Evolutionary conservation across 257 asterid species (phyloP).

Genomic region (Fraxinus quadrangulata): DNA sequence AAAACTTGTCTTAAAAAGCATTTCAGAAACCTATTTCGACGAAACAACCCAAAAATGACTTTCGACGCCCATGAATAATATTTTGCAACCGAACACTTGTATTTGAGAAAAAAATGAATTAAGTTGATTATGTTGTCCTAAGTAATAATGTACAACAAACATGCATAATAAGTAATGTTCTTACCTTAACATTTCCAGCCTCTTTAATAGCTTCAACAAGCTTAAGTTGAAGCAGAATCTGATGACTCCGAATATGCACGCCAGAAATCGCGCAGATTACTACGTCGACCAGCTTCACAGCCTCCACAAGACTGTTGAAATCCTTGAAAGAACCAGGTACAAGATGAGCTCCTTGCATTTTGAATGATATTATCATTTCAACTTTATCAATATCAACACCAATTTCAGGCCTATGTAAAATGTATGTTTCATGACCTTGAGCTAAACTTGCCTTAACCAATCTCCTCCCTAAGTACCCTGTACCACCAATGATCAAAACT

Average conservation of each 20-base stretch:
- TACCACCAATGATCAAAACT: background rate
- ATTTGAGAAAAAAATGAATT: no score
- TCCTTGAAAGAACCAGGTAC: constrained; percentile 27
- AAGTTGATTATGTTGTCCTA: background rate
- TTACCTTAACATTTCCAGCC: constrained; percentile 37
- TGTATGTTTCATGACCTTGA: background rate
- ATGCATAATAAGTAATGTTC: background rate
- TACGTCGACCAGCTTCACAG: constrained; percentile 31
- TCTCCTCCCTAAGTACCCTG: background rate
- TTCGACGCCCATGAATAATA: no score
- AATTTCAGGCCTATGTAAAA: background rate
- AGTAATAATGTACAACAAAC: no score
- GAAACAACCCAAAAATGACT: no score
- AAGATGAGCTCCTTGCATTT: constrained; percentile 30
- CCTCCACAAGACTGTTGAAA: constrained; percentile 24
- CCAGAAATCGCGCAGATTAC: constrained; percentile 37
- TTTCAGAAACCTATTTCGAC: no score
- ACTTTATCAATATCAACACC: constrained; percentile 28
- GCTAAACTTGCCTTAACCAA: constrained; percentile 7
- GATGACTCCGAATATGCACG: constrained; percentile 31
- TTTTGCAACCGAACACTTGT: no score
- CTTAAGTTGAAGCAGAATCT: constrained; percentile 31
- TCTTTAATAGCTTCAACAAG: constrained; percentile 18
- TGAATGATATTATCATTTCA: constrained; percentile 24
- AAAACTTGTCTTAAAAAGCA: no score